Conservation (phyloP, 805 yeast genomes). For the Sungouiella blattae region DNA sequence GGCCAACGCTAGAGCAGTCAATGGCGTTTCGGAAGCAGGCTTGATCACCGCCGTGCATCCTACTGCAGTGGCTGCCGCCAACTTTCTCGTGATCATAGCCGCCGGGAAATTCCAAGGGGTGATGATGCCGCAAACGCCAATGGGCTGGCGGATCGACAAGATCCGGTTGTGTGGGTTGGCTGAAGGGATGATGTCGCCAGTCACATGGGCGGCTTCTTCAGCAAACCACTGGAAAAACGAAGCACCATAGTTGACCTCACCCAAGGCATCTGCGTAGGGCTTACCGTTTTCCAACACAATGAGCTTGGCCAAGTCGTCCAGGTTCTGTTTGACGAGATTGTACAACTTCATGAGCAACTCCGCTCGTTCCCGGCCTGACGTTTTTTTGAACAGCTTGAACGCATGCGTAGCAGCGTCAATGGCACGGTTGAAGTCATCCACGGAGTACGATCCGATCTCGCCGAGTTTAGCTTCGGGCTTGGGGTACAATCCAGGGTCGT, state of each 20-base stretch:
- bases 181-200: constrained; percentile 67
- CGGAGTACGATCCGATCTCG: constrained; percentile 52
- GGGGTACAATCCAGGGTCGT: constrained; percentile 65
- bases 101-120: constrained; percentile 87
- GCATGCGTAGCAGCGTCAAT: constrained; percentile 53
- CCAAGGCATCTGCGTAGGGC: constrained; percentile 65
- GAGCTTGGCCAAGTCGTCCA: constrained; percentile 61
- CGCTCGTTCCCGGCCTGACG: constrained; percentile 57
- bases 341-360: constrained; percentile 50
- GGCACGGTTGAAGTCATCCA: constrained; percentile 51
- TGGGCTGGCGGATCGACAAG: constrained; percentile 64
- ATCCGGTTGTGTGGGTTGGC: constrained; percentile 47
- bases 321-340: constrained; percentile 51
- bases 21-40: constrained; percentile 77
- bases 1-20: constrained; percentile 67
- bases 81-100: constrained; percentile 72
- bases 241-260: constrained; percentile 65
- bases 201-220: constrained; percentile 70
- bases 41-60: constrained; percentile 77
- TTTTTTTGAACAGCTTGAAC: constrained; percentile 48
- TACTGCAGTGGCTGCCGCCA: constrained; percentile 75
- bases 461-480: constrained; percentile 42
- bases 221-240: constrained; percentile 88
- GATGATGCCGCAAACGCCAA: constrained; percentile 75
- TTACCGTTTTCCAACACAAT: constrained; percentile 74